Evolutionary conservation across 768 basidiomycete species (phyloP), one percentile per base, ranked within the genome.

Genomic region (Royoungia palumana): DNA sequence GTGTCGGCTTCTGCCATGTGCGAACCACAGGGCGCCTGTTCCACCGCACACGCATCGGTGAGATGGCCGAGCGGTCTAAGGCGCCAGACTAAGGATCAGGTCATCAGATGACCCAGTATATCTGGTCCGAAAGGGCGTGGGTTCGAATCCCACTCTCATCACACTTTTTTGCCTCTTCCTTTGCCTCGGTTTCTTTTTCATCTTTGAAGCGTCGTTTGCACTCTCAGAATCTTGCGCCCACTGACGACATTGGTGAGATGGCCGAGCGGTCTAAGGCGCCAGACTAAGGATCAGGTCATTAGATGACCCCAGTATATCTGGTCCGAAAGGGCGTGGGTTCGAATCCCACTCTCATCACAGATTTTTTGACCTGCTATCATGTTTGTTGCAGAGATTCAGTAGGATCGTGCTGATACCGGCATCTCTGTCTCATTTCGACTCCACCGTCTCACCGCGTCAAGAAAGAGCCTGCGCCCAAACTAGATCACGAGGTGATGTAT

Each of bases 201-300:
- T 3, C 5, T 28, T 6, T 12, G 28, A 28, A 11, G 11, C 13
- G 28, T 28, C 11, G 4, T 3, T 28, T 13, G 28, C 32, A 16
- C 16, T 32, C 32, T 32, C 6, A 16, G 32, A 32, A 3, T 16
- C 32, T 32, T 32, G 14, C 32, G 4, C 6, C 32, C 14, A 5
- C 16, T 4, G 28, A 28, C 1, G 2, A 2, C 8, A 21, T 17
- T 1, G 55, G 64, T 46, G 56, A 76, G 73, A 77, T 78, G 77
- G 76, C 77, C 77, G 76, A 78, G 77, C 73, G 77, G 76, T 78
- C 76, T 70, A 78, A 75, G 77, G 76, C 76, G 76, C 78, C 76
- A 77, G 76, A 78, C 76, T 78, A 77, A 76, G 76, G 72, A 68
- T 12, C 28, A 66, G 62, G 64, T 64, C 62, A 58, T 59, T 17